Evolutionary conservation across 2,329 filamentous ascomycete species (phyloP).

Genomic region (Pseudogymnoascus sp.): DNA sequence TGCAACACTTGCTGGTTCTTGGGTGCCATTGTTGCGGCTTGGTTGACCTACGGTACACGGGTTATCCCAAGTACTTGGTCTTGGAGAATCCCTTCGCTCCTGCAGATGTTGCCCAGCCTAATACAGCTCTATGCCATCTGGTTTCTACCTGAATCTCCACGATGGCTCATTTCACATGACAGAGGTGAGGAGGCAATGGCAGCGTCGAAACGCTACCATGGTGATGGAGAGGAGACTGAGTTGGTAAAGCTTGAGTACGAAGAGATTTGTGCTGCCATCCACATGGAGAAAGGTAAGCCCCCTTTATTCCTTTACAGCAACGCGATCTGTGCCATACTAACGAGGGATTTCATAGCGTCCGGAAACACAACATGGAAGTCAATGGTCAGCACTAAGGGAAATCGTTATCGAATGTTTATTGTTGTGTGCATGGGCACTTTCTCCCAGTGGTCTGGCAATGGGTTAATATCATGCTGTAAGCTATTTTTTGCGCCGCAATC

Average conservation of each 20-base stretch:
- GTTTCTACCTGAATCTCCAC: not conserved
- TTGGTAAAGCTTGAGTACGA: not conserved
- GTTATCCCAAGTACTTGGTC: slow-evolving; percentile 28
- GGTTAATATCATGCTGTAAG: not conserved
- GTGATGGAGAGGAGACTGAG: not conserved
- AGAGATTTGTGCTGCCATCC: not conserved
- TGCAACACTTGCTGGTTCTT: slow-evolving; percentile 45
- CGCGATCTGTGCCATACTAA: not conserved
- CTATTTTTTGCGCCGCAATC: not conserved
- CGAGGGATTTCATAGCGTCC: not conserved
- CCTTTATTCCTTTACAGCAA: not conserved
- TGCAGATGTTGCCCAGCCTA: slow-evolving; percentile 23
- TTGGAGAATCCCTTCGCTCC: slow-evolving; percentile 34
- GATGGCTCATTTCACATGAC: not conserved
- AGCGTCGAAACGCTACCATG: not conserved
- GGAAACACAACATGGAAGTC: not conserved
- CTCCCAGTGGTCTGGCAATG: slow-evolving; percentile 3
- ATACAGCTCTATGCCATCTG: not conserved
- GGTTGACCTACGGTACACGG: slow-evolving; percentile 34
- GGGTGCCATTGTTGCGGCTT: slow-evolving; percentile 36
- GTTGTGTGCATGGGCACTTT: not conserved
- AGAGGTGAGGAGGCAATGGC: slow-evolving; percentile 1
- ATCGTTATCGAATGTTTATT: not conserved
- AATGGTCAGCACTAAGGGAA: not conserved
- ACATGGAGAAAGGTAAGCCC: not conserved